Evolutionary conservation across 176 grass and related monocot genomes (phyloP), one percentile per base, ranked within the genome.

Genomic region (Triticum monococcum): DNA sequence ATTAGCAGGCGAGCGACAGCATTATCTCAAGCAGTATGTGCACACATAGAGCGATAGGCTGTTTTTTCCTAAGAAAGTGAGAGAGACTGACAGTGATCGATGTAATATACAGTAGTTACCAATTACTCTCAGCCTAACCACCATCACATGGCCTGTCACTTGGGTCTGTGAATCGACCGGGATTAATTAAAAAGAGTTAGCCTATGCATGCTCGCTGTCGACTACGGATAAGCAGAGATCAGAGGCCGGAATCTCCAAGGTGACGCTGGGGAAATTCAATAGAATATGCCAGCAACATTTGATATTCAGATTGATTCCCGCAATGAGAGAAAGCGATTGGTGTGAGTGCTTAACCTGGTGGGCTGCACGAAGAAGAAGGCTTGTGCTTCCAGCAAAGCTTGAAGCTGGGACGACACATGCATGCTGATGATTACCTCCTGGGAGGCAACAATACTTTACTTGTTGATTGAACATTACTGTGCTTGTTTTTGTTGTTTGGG

Each of bases 151-250:
- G 52, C 11, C 13, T 33, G 50, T 22, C 61, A 77, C 52, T 48
- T 56, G 45, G 36, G 48, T 22, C 46, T 24, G 9, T 23, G 1
- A 62, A 1, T 62, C 9, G 3, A 23, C 3, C 9, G 9, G 12
- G 5, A 66, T 56, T 36, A 81, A 37, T 57, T 57, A 57, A 8
- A 20, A 46, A 25, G 18, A 72, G 3, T 28, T 45, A 68, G 61
- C 71, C 86, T 56, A 56, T 56, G 52, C 79, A 84, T 79, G 87
- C 66, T n/a, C 50, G 41, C 22, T 72, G 66, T 72, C 56, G 8
- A 63, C 1, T 40, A 16, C 31, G 77, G 82, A 89, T 85, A 85
- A 80, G 87, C 12, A 38, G 30, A 31, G 20, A 56, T 56, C 17
- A 56, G 17, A 56, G 17, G 17, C 52, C 33, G 8, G 33, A 73